Evolutionary conservation across 1,284 basidiomycete species (phyloP).

Genomic region (Apiotrichum gamsii): DNA sequence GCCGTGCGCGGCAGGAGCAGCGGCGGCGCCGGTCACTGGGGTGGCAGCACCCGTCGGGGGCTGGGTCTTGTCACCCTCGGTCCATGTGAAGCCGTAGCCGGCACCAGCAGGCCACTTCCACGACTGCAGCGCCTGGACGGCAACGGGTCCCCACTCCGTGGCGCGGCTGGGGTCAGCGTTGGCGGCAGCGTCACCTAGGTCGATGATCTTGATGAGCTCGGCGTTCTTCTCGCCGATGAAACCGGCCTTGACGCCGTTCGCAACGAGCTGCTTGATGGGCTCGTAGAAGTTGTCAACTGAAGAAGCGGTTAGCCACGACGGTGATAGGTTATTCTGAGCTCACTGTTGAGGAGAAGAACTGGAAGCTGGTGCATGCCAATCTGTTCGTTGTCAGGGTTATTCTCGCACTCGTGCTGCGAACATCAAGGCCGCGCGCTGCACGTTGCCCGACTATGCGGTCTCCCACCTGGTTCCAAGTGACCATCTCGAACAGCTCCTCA

Average conservation of each 20-base stretch:
- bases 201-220: constrained; percentile 61
- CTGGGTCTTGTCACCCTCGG: constrained; percentile 9
- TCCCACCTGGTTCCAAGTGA: constrained; percentile 62
- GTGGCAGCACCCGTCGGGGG: too few relatives aligned
- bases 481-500: constrained; percentile 86
- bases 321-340: too few relatives aligned
- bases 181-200: constrained; percentile 53
- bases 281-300: constrained; percentile 67
- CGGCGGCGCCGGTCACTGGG: not conserved
- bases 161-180: constrained; percentile 54
- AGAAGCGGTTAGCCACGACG: too few relatives aligned
- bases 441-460: constrained; percentile 2
- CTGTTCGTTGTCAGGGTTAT: constrained; percentile 52
- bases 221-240: constrained; percentile 65
- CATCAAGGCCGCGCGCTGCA: constrained; percentile 1
- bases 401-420: not conserved
- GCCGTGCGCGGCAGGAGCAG: not conserved
- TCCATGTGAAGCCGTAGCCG: constrained; percentile 41
- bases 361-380: constrained; percentile 77
- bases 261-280: constrained; percentile 66
- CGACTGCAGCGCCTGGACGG: constrained; percentile 58
- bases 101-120: constrained; percentile 52
- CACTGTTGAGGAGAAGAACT: constrained; percentile 67
- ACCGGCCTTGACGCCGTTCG: constrained; percentile 61
- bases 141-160: constrained; percentile 67